Base-by-base conservation (phyloP, 495 filamentous ascomycete species). In the Pseudotulostoma volvatum region DNA sequence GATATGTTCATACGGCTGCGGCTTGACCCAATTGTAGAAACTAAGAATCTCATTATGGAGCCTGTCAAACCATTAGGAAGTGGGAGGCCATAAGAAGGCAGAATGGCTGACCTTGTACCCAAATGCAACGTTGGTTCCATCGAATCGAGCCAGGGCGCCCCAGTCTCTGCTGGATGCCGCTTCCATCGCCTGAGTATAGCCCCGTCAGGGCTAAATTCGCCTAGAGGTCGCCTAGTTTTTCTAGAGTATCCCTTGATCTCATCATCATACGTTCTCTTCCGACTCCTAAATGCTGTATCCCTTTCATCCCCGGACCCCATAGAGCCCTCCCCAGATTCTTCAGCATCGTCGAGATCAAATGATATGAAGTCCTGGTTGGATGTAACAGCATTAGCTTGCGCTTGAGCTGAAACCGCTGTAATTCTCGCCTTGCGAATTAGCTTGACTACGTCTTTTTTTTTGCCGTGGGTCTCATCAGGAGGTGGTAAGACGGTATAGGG, bases 1-100 rank as follows among this genome's bases (percentile, higher is more conserved):
- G 1, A 61, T 61, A 36, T 85, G 66, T 54, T 97, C 90, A 44
- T 77, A 87, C 2, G 64, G 52, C n/a, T 70, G 63, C 0, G 88
- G 90, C 40, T 71, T 73, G 39, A 90, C 76, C 53, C 74, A 93
- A 7, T 82, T 65, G 49, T 83, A 90, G 52, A 94, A 94, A 39
- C 88, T 81, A n/a, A 79, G 58, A 31, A 96, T 79, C 50, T 72
- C 90, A 44, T 82, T 80, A 53, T 95, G 84, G 7, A 97, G 61
- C 54, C 80, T 64, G 11, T 32, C 23, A 36, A 20, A 1, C 19
- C 7, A 23, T 42, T 33, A 47, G 39, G 25, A 5, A 33, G 38
- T 9, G 1, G 3, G 11, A 17, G 9, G 7, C 9, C 28, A 7
- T 4, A 15, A n/a, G 20, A 3, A 38, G 17, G 5, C 34, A 21